phyloP scores from a whole-genome alignment of 495 filamentous ascomycete species.

The Penicillium bovifimosum region DNA sequence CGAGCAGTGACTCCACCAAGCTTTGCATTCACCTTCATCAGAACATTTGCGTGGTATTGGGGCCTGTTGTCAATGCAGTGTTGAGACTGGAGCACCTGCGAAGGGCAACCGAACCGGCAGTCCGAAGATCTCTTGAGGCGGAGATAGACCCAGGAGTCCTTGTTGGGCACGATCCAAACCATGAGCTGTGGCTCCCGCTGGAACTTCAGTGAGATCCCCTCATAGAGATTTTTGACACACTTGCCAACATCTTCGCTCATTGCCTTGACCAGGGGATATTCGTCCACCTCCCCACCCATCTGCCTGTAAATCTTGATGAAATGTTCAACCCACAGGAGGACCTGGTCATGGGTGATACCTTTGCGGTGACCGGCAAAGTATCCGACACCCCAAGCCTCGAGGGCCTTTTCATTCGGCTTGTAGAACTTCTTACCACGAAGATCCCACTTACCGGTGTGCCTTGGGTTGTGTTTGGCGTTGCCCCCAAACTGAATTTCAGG shows the following conservation, averaged over 20 bases:
- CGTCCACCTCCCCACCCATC: conserved; percentile 65
- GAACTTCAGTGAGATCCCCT: conserved; percentile 41
- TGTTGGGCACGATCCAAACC: conserved; percentile 64
- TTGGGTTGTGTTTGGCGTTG: conserved; percentile 48
- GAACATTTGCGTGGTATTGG: conserved; percentile 84
- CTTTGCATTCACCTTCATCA: conserved; percentile 94
- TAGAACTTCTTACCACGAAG: conserved; percentile 74
- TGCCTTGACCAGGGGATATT: conserved; percentile 23
- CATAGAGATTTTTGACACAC: conserved; percentile 50
- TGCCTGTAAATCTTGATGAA: conserved; percentile 58
- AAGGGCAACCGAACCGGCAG: conserved; percentile 68
- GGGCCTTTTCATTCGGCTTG: conserved; percentile 46
- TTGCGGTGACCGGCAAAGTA: conserved; percentile 42
- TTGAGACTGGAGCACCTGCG: conserved; percentile 60
- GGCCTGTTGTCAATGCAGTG: conserved; percentile 56
- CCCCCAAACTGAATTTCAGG: conserved; percentile 63
- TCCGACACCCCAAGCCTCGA: conserved; percentile 69
- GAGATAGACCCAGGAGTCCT: conserved; percentile 60
- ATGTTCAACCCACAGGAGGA: conserved; percentile 50
- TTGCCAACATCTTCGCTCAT: conserved; percentile 44
- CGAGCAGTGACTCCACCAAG: conserved; percentile 72
- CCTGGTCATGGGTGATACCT: conserved; percentile 32
- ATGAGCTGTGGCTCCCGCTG: conserved; percentile 55
- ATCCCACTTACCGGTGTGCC: conserved; percentile 72
- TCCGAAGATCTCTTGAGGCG: conserved; percentile 80